Percentiles rank a stretch among this genome's conserved stretches.
Conservation (phyloP, 768 basidiomycete species). For the Sporobolomyces roseus region DNA sequence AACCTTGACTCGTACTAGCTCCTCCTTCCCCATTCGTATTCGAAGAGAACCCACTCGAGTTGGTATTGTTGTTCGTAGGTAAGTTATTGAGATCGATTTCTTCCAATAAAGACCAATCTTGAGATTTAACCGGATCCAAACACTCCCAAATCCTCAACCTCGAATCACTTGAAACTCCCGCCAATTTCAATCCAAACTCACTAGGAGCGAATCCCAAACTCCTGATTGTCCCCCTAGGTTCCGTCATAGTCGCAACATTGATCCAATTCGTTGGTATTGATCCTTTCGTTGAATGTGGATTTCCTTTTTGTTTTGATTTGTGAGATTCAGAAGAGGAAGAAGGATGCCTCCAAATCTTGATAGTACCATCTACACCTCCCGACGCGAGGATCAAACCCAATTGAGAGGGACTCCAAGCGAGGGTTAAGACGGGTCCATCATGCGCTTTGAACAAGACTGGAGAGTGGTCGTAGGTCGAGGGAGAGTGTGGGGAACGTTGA, state of each 20-base stretch:
- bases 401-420: slow-evolving; percentile 89
- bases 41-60: slow-evolving; percentile 13
- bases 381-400: slow-evolving; percentile 84
- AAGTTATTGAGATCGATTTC: slow-evolving; percentile 69
- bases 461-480: slow-evolving; percentile 15
- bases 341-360: slow-evolving; percentile 82
- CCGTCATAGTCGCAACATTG: slow-evolving; percentile 68
- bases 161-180: slow-evolving; percentile 82
- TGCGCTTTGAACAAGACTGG: slow-evolving; percentile 64
- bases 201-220: slow-evolving; percentile 81
- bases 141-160: slow-evolving; percentile 85
- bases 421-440: slow-evolving; percentile 76
- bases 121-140: slow-evolving; percentile 55
- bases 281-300: slow-evolving; percentile 25
- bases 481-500: neutral
- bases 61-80: slow-evolving; percentile 44
- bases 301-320: too few species aligned
- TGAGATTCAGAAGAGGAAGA: slow-evolving; percentile 9
- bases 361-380: slow-evolving; percentile 81
- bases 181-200: slow-evolving; percentile 82
- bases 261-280: slow-evolving; percentile 57
- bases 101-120: slow-evolving; percentile 70
- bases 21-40: slow-evolving; percentile 10
- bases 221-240: slow-evolving; percentile 80
- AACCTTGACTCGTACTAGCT: slow-evolving; percentile 46